Conservation (phyloP, 2,329 filamentous ascomycete species). For the Colletotrichum liaoningense region DNA sequence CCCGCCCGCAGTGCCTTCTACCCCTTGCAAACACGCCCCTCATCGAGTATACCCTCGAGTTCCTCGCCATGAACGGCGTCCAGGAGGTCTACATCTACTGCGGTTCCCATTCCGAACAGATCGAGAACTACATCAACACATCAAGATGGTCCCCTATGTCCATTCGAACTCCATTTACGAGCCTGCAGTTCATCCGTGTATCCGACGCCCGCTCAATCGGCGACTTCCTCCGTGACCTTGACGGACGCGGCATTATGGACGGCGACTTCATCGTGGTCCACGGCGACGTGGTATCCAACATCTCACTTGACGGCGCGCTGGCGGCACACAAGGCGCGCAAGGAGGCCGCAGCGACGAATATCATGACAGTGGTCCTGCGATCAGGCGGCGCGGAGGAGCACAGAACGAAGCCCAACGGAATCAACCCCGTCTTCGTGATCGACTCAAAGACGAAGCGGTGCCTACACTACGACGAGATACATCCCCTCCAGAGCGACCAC, state of each 20-base stretch:
- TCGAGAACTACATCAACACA: constrained; percentile 85
- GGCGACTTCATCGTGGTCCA: constrained; percentile 94
- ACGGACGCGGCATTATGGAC: constrained; percentile 84
- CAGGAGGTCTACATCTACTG: constrained; percentile 94
- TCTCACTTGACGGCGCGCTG: constrained; percentile 84
- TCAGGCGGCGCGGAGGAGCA: constrained; percentile 78
- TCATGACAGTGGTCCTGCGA: constrained; percentile 95
- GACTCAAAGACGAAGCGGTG: constrained; percentile 84
- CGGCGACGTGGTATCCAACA: constrained; percentile 91
- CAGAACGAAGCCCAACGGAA: constrained; percentile 79
- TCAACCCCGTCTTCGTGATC: constrained; percentile 86
- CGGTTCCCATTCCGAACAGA: constrained; percentile 84
- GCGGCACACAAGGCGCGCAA: constrained; percentile 84
- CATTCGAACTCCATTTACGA: constrained; percentile 74
- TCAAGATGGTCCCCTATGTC: constrained; percentile 77
- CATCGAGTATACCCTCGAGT: constrained; percentile 98
- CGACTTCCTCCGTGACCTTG: constrained; percentile 93
- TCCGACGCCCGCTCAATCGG: constrained; percentile 86
- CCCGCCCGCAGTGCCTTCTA: constrained; percentile 78
- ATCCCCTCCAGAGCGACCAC: constrained; percentile 72
- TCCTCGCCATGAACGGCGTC: constrained; percentile 94
- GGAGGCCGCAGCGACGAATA: constrained; percentile 88
- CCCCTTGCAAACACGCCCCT: constrained; percentile 93
- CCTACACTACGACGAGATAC: constrained; percentile 94
- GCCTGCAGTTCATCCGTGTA: constrained; percentile 86